Conservation (phyloP, 495 filamentous ascomycete genomes). For the Poronia punctata region DNA sequence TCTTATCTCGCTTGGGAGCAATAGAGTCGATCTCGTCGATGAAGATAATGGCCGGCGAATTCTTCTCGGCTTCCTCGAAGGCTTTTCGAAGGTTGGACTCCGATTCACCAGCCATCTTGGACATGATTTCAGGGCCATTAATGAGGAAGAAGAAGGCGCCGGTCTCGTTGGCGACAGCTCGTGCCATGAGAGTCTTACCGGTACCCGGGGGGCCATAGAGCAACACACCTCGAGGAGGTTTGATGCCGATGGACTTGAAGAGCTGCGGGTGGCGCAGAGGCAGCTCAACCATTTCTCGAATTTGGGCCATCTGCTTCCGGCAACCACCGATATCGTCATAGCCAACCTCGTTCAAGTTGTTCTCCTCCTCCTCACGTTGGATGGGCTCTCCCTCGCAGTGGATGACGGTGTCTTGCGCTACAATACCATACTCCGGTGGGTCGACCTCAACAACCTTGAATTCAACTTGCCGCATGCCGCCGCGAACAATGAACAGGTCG, state of each 20-base stretch:
- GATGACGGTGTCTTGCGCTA: constrained; percentile 96
- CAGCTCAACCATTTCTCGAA: constrained; percentile 95
- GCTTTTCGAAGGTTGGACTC: constrained; percentile 96
- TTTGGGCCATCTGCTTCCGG: constrained; percentile 99
- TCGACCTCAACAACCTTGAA: constrained; percentile 99
- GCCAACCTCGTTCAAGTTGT: constrained; percentile 96
- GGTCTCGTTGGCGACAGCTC: constrained; percentile 97
- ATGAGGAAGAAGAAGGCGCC: constrained; percentile 99
- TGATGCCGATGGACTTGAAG: constrained; percentile 99
- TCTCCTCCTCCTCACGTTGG: constrained; percentile 97
- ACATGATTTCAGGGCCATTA: constrained; percentile 99
- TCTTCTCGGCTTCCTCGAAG: constrained; percentile 99
- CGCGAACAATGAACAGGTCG: constrained; percentile 92
- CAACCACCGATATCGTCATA: constrained; percentile 99
- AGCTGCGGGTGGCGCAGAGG: constrained; percentile 94
- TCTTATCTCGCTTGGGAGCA: constrained; percentile 99
- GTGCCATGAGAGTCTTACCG: constrained; percentile 98
- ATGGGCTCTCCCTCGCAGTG: constrained; percentile 99
- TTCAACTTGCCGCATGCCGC: constrained; percentile 97
- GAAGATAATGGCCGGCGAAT: constrained; percentile 98
- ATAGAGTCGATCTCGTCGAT: constrained; percentile 99
- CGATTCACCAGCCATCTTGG: constrained; percentile 98
- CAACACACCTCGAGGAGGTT: constrained; percentile 96
- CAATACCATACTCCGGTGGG: constrained; percentile 95
- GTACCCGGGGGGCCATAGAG: constrained; percentile 97